Conservation (phyloP, 208 protist species). For the Trypanosoma mega region DNA sequence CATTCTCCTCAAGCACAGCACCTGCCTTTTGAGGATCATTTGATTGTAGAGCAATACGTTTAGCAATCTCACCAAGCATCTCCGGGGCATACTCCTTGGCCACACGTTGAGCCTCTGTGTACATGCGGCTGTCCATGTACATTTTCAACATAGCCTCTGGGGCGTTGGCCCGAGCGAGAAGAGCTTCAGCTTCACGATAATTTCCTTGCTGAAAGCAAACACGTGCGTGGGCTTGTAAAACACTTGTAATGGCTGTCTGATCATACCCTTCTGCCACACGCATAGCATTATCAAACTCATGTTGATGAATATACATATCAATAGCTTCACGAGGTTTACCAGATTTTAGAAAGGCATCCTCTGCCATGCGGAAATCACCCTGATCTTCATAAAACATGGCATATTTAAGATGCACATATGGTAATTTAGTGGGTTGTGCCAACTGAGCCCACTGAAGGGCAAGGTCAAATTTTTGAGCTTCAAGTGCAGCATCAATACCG, state of each 20-base stretch:
- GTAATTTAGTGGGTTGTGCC: constrained; percentile 91
- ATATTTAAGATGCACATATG: constrained; percentile 96
- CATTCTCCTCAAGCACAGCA: constrained; percentile 88
- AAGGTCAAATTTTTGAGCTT: constrained; percentile 92
- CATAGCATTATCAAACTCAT: constrained; percentile 96
- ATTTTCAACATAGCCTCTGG: constrained; percentile 93
- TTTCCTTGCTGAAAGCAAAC: constrained; percentile 88
- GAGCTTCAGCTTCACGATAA: constrained; percentile 88
- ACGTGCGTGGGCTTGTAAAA: constrained; percentile 91
- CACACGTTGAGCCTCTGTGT: constrained; percentile 91
- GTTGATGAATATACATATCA: constrained; percentile 96
- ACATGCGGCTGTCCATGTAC: constrained; percentile 94
- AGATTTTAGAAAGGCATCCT: constrained; percentile 96
- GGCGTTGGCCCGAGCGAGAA: constrained; percentile 91
- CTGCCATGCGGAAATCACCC: constrained; percentile 93
- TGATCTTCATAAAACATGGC: constrained; percentile 97
- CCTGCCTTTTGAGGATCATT: constrained; percentile 89
- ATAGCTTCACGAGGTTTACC: constrained; percentile 96
- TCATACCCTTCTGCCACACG: constrained; percentile 95
- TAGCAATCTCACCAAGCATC: constrained; percentile 80
- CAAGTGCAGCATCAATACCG: constrained; percentile 95
- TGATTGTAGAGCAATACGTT: constrained; percentile 80
- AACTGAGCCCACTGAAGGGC: constrained; percentile 93
- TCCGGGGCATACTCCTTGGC: constrained; percentile 90
- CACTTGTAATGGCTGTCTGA: constrained; percentile 69